Base-by-base conservation (phyloP, 169 alveolate genomes). In the Sarcocystis neurona region DNA sequence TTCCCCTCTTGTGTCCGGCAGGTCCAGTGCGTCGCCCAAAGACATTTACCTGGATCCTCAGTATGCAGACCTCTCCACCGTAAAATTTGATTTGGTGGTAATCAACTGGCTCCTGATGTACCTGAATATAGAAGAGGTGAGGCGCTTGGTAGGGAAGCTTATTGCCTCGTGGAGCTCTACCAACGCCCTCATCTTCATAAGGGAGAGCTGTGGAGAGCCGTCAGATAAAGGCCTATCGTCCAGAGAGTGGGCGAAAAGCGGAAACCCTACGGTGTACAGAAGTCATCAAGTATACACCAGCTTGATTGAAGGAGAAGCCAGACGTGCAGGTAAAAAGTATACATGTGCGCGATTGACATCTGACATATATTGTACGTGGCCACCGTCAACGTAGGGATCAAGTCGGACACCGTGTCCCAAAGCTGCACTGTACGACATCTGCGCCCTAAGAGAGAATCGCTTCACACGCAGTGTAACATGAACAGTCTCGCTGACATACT, bases 101-200 rank as follows among this genome's bases (percentile, higher is more conserved):
- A 50, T 48, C 84, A 84, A 84, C 74, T 84, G 89, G 89, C 48
- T 84, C 39, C 60, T 84, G 66, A 84, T 84, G 89, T 84, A 84
- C 34, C 74, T 84, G 39, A 84, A 60, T 70, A 86, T 60, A n/a
- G 75, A 60, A 18, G 89, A 84, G 60, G 84, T 39, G 47, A 66
- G n/a, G 46, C 37, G 41, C 1, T 50, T 84, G 3, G 34, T 84
- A 23, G 30, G 66, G 48, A 84, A 84, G 30, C 46, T 68, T 3
- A 18, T 70, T 23, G 34, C 79, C 37, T 27, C 20, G 39, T 84
- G 89, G 89, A 32, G 50, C 12, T 20, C 50, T 4, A n/a, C 47
- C 2, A 86, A 86, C 3, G 85, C 86, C n/a, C 43, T 66, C 48
- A 20, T 84, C 8, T 84, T 66, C 60, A 4, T 58, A n/a, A 47